A percentile compares a stretch with the other conserved stretches of the same genome.
phyloP scores from a whole-genome alignment of 2,329 filamentous ascomycete genomes.

The Colletotrichum tamarilloi region DNA sequence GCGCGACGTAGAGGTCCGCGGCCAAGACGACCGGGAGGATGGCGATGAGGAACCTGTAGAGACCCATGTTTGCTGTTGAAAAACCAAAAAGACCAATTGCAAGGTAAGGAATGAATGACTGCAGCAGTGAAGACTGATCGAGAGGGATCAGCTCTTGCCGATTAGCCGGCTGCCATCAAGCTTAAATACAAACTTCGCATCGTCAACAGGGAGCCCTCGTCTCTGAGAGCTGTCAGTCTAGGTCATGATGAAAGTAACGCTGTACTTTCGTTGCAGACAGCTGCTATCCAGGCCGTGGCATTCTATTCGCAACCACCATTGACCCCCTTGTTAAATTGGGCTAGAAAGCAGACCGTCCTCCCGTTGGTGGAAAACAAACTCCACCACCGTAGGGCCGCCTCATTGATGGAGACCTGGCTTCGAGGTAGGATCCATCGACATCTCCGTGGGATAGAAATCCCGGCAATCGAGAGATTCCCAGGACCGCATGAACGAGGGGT shows the following conservation, averaged over 20 bases:
- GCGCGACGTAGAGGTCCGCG: slow-evolving; percentile 57
- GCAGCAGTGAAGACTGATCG: neutral
- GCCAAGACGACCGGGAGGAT: slow-evolving; percentile 37
- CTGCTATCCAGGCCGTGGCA: neutral
- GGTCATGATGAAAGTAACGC: neutral
- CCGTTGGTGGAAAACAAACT: slow-evolving; percentile 31
- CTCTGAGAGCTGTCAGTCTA: neutral
- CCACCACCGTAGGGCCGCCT: slow-evolving; percentile 19
- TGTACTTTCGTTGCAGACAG: neutral
- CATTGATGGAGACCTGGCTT: slow-evolving; percentile 25
- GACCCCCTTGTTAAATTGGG: slow-evolving; percentile 11
- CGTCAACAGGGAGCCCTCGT: neutral
- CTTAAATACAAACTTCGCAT: slow-evolving; percentile 31
- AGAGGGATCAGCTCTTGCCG: neutral
- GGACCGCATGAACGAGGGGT: slow-evolving; percentile 2
- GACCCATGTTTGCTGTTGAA: slow-evolving; percentile 22
- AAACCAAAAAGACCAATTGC: neutral
- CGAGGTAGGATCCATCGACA: slow-evolving; percentile 12
- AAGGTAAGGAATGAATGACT: slow-evolving; percentile 21
- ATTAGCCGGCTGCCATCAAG: slow-evolving; percentile 27
- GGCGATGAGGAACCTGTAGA: slow-evolving; percentile 33
- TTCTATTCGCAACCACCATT: slow-evolving; percentile 18
- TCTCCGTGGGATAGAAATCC: slow-evolving; percentile 27
- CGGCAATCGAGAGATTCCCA: slow-evolving; percentile 30
- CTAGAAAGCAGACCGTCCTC: slow-evolving; percentile 9